Percentiles rank a stretch among this genome's conserved stretches.
Evolutionary conservation across 345 rosid genomes (phyloP).

Genomic region (Dovyalis caffra): DNA sequence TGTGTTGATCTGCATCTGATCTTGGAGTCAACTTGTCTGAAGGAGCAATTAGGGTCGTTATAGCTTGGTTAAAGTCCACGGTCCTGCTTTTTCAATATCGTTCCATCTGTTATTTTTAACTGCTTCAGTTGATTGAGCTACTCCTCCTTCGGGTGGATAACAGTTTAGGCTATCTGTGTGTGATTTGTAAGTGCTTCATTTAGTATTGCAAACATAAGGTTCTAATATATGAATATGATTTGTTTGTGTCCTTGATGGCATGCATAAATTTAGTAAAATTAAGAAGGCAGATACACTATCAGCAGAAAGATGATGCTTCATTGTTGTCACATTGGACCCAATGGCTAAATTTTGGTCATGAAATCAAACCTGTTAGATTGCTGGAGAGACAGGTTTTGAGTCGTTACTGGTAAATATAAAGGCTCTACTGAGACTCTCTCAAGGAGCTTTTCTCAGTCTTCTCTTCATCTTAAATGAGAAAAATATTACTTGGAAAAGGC

Average conservation of each 20-base stretch:
- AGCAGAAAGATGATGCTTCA: not conserved
- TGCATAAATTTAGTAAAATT: not conserved
- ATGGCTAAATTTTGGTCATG: not conserved
- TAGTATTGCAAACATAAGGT: too few species aligned
- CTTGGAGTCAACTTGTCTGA: not conserved
- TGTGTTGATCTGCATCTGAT: not conserved
- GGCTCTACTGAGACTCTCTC: not conserved
- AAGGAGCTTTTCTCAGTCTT: not conserved
- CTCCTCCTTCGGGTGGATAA: not conserved
- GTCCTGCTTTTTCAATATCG: not conserved
- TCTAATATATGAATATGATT: not conserved
- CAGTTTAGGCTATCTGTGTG: not conserved
- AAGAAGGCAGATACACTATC: not conserved
- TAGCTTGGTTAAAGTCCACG: not conserved
- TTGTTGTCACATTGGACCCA: not conserved
- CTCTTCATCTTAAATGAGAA: not conserved
- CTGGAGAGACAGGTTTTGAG: not conserved
- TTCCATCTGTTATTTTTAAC: not conserved
- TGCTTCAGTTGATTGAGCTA: not conserved
- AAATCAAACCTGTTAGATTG: not conserved
- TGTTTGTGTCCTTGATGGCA: not conserved
- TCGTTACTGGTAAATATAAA: not conserved
- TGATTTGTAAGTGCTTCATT: not conserved
- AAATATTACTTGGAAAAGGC: not conserved
- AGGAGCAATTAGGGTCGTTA: not conserved